phyloP scores from a whole-genome alignment of 768 basidiomycete genomes.

The Daedalea quercina region DNA sequence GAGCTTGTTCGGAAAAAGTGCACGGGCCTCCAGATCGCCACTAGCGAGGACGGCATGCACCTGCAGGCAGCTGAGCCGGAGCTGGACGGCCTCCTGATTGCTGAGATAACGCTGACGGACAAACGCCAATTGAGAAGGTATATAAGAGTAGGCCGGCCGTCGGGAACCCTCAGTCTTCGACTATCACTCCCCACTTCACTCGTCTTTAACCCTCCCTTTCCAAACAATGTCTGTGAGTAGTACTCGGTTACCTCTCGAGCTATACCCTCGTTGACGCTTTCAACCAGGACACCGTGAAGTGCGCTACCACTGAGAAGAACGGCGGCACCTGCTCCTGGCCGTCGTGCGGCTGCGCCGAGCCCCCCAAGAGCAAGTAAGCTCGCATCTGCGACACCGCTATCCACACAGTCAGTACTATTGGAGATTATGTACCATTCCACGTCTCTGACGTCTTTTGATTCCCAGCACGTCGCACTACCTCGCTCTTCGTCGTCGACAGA shows the following conservation, averaged over 20 bases:
- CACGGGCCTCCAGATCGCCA: not conserved
- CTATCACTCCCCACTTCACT: not conserved
- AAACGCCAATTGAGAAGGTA: constrained; percentile 5
- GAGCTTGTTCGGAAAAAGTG: not conserved
- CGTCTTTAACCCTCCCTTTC: not conserved
- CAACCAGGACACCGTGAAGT: constrained; percentile 14
- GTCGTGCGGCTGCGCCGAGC: constrained; percentile 26
- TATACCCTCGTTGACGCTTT: not conserved
- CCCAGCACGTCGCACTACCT: not conserved
- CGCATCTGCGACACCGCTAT: not conserved
- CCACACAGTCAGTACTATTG: not conserved
- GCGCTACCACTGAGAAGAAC: constrained; percentile 11
- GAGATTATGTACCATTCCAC: no score
- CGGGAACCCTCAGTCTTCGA: not conserved
- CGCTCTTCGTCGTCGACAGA: not conserved
- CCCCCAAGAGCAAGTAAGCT: constrained; percentile 26
- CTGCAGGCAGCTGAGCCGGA: not conserved
- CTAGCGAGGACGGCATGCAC: not conserved
- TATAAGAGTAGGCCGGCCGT: constrained; percentile 8
- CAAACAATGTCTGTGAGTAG: constrained; percentile 2
- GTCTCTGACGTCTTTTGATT: not conserved
- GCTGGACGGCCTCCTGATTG: not conserved
- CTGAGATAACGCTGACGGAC: not conserved
- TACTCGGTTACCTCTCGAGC: constrained; percentile 1
- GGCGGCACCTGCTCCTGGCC: constrained; percentile 24